Conservation (phyloP, 352 stramenopile species). For the Phytophthora parvispora region DNA sequence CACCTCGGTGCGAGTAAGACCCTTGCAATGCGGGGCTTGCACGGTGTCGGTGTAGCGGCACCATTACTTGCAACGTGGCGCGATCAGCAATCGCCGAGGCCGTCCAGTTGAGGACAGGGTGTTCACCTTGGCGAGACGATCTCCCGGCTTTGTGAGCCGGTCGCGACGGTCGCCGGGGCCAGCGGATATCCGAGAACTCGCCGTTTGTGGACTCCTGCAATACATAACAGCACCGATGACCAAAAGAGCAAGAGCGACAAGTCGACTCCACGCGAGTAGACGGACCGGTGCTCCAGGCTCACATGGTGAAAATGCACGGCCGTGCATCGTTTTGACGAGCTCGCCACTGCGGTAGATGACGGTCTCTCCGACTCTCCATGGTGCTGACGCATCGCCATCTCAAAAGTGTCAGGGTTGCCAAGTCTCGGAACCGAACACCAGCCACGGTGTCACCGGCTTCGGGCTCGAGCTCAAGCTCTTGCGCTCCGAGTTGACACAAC, state of each 20-base stretch:
- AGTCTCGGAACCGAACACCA: background rate
- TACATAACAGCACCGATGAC: constrained; percentile 7
- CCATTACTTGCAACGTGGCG: constrained; percentile 12
- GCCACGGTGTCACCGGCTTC: background rate
- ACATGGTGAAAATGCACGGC: constrained; percentile 28
- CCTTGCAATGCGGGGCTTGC: background rate
- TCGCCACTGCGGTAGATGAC: constrained; percentile 3
- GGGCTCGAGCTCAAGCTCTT: background rate
- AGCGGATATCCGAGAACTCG: constrained; percentile 29
- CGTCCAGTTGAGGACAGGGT: constrained; percentile 32
- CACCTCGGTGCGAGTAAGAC: background rate
- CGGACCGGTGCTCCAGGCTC: constrained; percentile 18
- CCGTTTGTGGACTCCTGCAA: constrained; percentile 16
- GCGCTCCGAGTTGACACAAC: background rate
- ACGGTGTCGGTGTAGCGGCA: constrained; percentile 11
- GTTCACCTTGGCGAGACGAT: constrained; percentile 10
- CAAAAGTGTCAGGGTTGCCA: background rate
- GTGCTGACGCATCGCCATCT: background rate
- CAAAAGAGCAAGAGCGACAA: constrained; percentile 17
- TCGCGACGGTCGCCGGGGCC: constrained; percentile 15
- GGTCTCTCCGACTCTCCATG: constrained; percentile 12
- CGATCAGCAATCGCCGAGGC: constrained; percentile 27
- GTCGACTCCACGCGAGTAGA: constrained; percentile 9
- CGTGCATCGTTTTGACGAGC: constrained; percentile 18
- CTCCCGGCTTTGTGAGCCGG: constrained; percentile 16